A percentile compares a stretch with the other conserved stretches of the same genome.
Evolutionary conservation across 441 rosid species (phyloP).

Genomic region (Aquilaria agallochum): DNA sequence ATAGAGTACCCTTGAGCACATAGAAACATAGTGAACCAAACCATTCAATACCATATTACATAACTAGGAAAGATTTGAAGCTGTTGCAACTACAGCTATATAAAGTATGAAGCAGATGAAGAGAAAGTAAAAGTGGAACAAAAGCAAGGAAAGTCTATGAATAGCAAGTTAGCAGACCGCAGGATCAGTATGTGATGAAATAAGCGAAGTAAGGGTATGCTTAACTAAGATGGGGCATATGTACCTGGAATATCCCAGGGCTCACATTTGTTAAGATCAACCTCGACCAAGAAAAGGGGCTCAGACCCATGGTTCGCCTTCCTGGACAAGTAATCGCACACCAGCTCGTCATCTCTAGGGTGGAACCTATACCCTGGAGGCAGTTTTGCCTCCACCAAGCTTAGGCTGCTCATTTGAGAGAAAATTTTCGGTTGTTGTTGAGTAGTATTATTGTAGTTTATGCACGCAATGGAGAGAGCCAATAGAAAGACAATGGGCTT

Average conservation of each 20-base stretch:
- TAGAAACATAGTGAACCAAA: too few relatives aligned
- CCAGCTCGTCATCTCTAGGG: constrained; percentile 69
- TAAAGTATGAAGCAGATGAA: neutral
- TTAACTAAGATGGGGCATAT: neutral
- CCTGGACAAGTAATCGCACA: constrained; percentile 53
- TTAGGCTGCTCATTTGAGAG: constrained; percentile 11
- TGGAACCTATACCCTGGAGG: constrained; percentile 73
- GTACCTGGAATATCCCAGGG: constrained; percentile 81
- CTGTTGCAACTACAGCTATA: neutral
- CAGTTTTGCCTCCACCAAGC: constrained; percentile 41
- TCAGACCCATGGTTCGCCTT: constrained; percentile 24
- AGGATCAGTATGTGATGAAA: neutral
- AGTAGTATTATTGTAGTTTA: too few relatives aligned
- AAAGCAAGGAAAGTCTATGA: neutral
- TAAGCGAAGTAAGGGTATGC: neutral
- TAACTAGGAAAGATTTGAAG: neutral
- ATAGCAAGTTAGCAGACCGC: neutral
- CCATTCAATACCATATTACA: neutral
- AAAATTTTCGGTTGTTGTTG: too few relatives aligned
- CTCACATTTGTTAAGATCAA: constrained; percentile 70
- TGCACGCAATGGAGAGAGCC: too few relatives aligned
- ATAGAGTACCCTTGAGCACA: too few relatives aligned
- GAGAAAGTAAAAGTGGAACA: neutral
- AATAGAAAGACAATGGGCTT: too few relatives aligned
- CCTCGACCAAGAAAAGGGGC: constrained; percentile 30